Conservation (phyloP, 257 asterid genomes). For the Eucommia ulmoides region DNA sequence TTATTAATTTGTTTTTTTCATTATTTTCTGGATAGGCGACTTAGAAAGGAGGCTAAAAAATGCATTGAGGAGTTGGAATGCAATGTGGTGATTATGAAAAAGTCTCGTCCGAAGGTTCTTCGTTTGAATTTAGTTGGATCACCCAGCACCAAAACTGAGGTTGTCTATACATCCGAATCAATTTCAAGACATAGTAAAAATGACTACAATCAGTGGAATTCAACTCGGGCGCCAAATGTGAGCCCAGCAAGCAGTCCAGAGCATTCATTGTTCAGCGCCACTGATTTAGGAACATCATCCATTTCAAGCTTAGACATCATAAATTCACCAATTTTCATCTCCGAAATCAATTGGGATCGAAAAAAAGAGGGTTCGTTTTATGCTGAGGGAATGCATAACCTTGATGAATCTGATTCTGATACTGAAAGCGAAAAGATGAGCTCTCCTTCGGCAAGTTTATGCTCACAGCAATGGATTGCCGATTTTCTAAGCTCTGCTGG, state of each 20-base stretch:
- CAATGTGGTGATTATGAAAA: slow-evolving; percentile 56
- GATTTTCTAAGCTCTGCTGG: slow-evolving; percentile 38
- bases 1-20: neutral
- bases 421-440: slow-evolving; percentile 43
- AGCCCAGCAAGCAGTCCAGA: slow-evolving; percentile 85
- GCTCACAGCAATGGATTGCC: slow-evolving; percentile 44
- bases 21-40: slow-evolving; percentile 32
- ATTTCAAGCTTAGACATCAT: slow-evolving; percentile 41
- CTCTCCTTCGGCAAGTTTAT: slow-evolving; percentile 39
- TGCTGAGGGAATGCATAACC: slow-evolving; percentile 8
- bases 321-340: slow-evolving; percentile 30
- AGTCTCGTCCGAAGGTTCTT: slow-evolving; percentile 55
- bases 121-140: slow-evolving; percentile 52
- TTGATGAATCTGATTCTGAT: slow-evolving; percentile 39
- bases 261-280: slow-evolving; percentile 23
- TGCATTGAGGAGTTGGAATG: slow-evolving; percentile 75
- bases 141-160: slow-evolving; percentile 16
- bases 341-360: slow-evolving; percentile 35
- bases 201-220: slow-evolving; percentile 19
- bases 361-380: slow-evolving; percentile 25
- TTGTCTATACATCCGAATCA: slow-evolving; percentile 16
- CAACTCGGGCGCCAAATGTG: slow-evolving; percentile 59
- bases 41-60: slow-evolving; percentile 51
- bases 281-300: slow-evolving; percentile 36
- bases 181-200: slow-evolving; percentile 8